These are phyloP conservation scores for Penicillium vulpinum DNA, from an alignment of 2,329 filamentous ascomycete species.

Conservation along the genomic window DNA sequence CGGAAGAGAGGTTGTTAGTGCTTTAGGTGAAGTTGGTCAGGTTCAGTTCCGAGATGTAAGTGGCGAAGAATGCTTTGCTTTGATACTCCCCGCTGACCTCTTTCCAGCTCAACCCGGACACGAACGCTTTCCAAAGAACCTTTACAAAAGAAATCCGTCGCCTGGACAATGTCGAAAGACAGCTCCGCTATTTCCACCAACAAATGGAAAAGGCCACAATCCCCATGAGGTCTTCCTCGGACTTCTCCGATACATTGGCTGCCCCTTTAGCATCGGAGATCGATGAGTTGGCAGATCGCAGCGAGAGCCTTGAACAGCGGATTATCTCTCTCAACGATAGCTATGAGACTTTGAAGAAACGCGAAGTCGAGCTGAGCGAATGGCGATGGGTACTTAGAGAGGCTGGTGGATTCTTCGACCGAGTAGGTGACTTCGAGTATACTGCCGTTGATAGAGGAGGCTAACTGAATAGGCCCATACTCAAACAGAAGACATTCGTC, in stretches of 20 bases:
- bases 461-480: conserved; percentile 66
- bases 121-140: conserved; percentile 92
- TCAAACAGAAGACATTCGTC: conserved; percentile 93
- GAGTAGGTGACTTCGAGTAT: conserved; percentile 43
- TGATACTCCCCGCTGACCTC: conserved; percentile 19
- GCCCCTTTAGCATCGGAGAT: conserved; percentile 92
- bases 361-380: conserved; percentile 93
- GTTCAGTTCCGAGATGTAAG: conserved; percentile 97
- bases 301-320: conserved; percentile 87
- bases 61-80: conserved; percentile 5
- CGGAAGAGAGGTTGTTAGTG: conserved; percentile 93
- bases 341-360: conserved; percentile 97
- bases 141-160: conserved; percentile 97
- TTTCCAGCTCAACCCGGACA: conserved; percentile 80
- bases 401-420: conserved; percentile 95
- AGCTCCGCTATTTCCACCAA: conserved; percentile 90
- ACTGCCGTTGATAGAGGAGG: background rate
- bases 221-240: conserved; percentile 81
- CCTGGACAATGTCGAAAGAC: conserved; percentile 96
- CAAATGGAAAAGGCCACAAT: conserved; percentile 96
- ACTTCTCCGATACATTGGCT: conserved; percentile 83
- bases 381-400: conserved; percentile 98
- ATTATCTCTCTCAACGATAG: conserved; percentile 92
- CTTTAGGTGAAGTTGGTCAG: conserved; percentile 89
- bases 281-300: conserved; percentile 89